phyloP scores from a whole-genome alignment of 345 rosid genomes.

The Populus nigra region DNA sequence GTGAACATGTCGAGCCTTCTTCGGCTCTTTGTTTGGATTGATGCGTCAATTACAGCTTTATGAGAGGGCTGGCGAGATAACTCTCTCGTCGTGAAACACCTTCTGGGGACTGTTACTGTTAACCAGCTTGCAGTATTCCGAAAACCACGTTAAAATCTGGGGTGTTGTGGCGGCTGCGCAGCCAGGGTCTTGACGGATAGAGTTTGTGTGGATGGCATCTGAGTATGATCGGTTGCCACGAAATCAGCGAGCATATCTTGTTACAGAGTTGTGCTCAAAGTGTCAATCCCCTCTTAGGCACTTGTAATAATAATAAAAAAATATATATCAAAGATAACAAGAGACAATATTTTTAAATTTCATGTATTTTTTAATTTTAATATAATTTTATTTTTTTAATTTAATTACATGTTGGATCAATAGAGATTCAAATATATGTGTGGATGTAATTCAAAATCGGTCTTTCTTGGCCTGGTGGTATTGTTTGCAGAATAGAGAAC shows the following conservation, averaged over 20 bases:
- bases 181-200: background rate
- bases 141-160: background rate
- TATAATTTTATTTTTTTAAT: no score
- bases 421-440: no score
- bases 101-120: background rate
- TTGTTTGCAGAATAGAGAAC: no score
- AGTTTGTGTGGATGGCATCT: background rate
- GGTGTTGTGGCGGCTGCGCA: background rate
- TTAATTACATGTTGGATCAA: no score
- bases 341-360: no score
- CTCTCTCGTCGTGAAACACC: background rate
- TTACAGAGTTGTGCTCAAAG: no score
- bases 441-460: no score
- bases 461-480: no score
- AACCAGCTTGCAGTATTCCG: background rate
- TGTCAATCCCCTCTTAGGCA: no score
- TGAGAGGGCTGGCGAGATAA: background rate
- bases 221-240: background rate
- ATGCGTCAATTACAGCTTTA: background rate
- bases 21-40: background rate
- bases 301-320: no score
- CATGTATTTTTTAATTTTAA: no score
- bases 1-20: background rate
- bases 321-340: no score
- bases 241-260: background rate